Conservation (phyloP, 768 basidiomycete genomes). For the Calocybe cyanea region DNA sequence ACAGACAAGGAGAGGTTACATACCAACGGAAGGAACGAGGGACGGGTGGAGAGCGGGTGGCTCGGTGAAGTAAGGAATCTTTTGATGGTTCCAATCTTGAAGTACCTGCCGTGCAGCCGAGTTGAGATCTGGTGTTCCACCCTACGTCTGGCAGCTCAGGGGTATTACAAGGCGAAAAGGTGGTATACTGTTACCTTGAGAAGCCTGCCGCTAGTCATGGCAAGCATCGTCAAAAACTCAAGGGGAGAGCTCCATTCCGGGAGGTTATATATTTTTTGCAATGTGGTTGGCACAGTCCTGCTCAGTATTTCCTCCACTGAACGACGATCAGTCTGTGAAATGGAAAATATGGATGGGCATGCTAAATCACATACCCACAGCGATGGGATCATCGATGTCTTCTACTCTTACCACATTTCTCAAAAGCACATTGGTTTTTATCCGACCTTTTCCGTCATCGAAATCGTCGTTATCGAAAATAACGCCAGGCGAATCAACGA, state of each 20-base stretch:
- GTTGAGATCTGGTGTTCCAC: slow-evolving; percentile 87
- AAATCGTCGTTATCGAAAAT: slow-evolving; percentile 76
- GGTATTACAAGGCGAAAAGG: not conserved
- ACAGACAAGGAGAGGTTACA: slow-evolving; percentile 3
- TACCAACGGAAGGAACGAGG: slow-evolving; percentile 53
- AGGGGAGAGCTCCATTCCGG: slow-evolving; percentile 68
- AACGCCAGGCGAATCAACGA: slow-evolving; percentile 97
- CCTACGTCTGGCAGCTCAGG: slow-evolving; percentile 38
- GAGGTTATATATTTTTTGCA: slow-evolving; percentile 84
- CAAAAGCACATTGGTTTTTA: slow-evolving; percentile 66
- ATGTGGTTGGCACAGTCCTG: slow-evolving; percentile 63
- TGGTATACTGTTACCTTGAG: slow-evolving; percentile 56
- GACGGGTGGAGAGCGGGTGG: slow-evolving; percentile 82
- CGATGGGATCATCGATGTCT: slow-evolving; percentile 85
- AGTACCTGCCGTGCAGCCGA: slow-evolving; percentile 79
- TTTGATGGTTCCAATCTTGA: slow-evolving; percentile 94
- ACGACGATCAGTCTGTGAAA: not conserved
- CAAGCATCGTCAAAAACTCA: slow-evolving; percentile 89
- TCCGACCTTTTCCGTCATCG: slow-evolving; percentile 37
- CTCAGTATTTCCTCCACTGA: slow-evolving; percentile 79
- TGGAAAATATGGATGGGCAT: not conserved
- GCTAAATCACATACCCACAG: slow-evolving; percentile 60
- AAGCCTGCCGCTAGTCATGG: slow-evolving; percentile 76
- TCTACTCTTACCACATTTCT: slow-evolving; percentile 91
- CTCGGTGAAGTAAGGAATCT: slow-evolving; percentile 83